phyloP scores from a whole-genome alignment of 176 grass and related monocot genomes.

The Aechmea fasciata region DNA sequence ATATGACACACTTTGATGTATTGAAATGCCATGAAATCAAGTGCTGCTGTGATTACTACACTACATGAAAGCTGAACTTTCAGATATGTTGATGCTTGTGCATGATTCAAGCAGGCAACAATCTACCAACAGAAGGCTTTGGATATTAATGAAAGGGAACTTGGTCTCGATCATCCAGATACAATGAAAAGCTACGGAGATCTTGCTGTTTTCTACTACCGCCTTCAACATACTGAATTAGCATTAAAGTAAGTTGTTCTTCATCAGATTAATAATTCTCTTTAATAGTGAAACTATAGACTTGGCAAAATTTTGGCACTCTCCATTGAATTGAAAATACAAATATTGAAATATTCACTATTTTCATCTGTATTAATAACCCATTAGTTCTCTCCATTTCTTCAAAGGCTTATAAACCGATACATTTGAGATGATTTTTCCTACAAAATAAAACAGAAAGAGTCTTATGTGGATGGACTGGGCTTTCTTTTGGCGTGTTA shows the following conservation, averaged over 20 bases:
- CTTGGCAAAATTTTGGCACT: too few species aligned
- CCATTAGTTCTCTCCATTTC: background rate
- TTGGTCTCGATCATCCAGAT: constrained; percentile 98
- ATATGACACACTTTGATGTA: too few species aligned
- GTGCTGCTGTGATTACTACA: background rate
- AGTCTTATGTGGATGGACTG: background rate
- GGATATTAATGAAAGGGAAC: constrained; percentile 98
- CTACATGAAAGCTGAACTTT: background rate
- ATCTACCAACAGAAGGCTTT: constrained; percentile 99
- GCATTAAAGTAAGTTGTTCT: constrained; percentile 68
- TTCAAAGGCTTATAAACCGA: too few species aligned
- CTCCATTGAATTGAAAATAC: too few species aligned
- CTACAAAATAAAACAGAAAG: too few species aligned
- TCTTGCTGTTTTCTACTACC: constrained; percentile 99
- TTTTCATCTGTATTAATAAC: background rate
- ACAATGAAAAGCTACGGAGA: constrained; percentile 99
- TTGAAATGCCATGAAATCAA: background rate
- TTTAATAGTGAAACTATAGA: too few species aligned
- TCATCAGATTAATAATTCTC: background rate
- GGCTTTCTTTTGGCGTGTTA: background rate
- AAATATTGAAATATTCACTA: background rate
- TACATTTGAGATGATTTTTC: too few species aligned
- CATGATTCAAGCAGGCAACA: constrained; percentile 57
- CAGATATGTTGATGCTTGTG: constrained; percentile 20
- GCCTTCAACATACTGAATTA: constrained; percentile 95